Base-by-base conservation (phyloP, 495 filamentous ascomycete genomes). In the Penicillium macrosclerotiorum region DNA sequence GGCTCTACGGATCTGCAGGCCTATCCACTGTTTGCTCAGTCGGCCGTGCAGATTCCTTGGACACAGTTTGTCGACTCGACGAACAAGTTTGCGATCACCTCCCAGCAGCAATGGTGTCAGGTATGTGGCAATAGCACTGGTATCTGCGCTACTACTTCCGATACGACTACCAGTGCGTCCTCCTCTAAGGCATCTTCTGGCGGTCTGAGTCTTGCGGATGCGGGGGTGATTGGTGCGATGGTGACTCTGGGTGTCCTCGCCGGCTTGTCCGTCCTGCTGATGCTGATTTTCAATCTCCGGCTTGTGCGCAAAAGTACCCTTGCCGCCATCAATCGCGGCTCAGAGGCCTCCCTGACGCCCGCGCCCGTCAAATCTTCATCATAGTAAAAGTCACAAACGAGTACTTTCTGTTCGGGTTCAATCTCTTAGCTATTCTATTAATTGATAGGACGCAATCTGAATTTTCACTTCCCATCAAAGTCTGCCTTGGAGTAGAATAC, bases 191-290 rank as follows among this genome's bases (percentile, higher is more conserved):
- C 57, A 3, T 18, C 30, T 6, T 49, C 49, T 4, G 44, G 14
- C 12, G 60, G 13, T 64, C 68, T 17, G 59, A 74, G 12, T 67
- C 66, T 29, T 57, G 64, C 32, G 40, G 74, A 73, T 48, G 78
- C 67, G 2, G 81, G 81, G 41, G 78, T 83, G 6, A 81, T 85
- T 58, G 82, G 81, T 24, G 82, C 81, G 1, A 73, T 82, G 61
- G 77, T 84, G 2, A 81, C 81, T 2, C 55, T 85, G 20, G 81
- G 68, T 24, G 71, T 81, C 8, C 58, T 81, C 16, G 47, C 81
- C 16, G 76, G 70, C 0, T 37, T 75, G 4, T 11, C 41, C 3
- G 20, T 39, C 3, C 24, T 49, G 5, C 31, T 49, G 8, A 45
- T 54, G 29, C 5, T 54, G n/a, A 34, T 32, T 8, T 41, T 64